Evolutionary conservation across 495 filamentous ascomycete species (phyloP), one percentile per base, ranked within the genome.

Genomic region (Clavariopsis aquatica): DNA sequence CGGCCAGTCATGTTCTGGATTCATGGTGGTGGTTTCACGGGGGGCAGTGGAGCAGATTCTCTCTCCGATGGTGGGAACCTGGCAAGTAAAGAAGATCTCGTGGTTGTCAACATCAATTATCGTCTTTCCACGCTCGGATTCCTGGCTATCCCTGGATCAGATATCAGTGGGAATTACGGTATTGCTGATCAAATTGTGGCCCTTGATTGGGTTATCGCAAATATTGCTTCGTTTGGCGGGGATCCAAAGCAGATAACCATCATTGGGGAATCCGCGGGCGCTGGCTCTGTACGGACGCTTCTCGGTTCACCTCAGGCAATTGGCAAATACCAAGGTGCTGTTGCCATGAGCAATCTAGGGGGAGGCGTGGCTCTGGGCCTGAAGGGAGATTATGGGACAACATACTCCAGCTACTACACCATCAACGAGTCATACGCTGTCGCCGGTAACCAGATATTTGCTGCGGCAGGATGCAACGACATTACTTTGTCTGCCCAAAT

Each of bases 1-100:
- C 78, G 75, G 22, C 78, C 79, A 1, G 80, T 82, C 8, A 68
- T 79, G 65, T 73, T 82, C 49, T 78, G 76, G 74, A 80, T 82
- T 26, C 77, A 81, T 56, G 79, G 80, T 8, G 80, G 80, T 54
- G 79, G 76, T 4, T 80, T 81, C 51, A 77, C 74, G 9, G 68
- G 71, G 6, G 79, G 79, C 5, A 73, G 67, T 34, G 76, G 76
- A 8, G 68, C 75, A 34, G 73, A 78, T 61, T 57, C 74, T 9
- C 71, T 71, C 0, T 72, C 72, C 22, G 79, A 81, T 62, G 56
- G 72, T 47, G 75, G 76, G 56, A 75, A 71, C 51, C 46, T 74
- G 15, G 74, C 72, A 17, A 71, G 65, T 26, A 58, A 65, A 29
- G 72, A 74, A 45, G 74, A 76, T 49, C 66, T 76, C 38, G 74